A percentile compares a stretch with the other conserved stretches of the same genome.
Conservation (phyloP, 2,329 filamentous ascomycete species). For the Cladosporium cucumerinum region DNA sequence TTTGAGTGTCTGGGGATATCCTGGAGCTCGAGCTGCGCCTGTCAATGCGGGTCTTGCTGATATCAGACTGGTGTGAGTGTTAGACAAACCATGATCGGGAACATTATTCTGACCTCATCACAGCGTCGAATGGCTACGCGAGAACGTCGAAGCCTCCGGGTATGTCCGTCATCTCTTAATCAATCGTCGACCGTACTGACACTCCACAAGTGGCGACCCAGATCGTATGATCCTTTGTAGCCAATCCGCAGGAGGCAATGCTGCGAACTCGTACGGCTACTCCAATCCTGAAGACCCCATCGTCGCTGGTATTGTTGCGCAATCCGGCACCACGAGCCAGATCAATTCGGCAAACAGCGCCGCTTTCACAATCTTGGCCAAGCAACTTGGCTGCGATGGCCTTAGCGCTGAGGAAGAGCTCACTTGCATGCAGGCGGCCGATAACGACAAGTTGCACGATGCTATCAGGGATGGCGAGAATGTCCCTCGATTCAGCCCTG, state of each 20-base stretch:
- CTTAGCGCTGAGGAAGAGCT: slow-evolving; percentile 6
- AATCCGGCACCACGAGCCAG: slow-evolving; percentile 18
- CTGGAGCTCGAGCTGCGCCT: slow-evolving; percentile 16
- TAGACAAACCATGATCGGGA: not conserved
- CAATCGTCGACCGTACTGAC: not conserved
- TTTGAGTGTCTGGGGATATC: slow-evolving; percentile 22
- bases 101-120: not conserved
- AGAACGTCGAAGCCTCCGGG: slow-evolving; percentile 23
- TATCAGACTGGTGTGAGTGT: slow-evolving; percentile 19
- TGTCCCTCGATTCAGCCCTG: slow-evolving; percentile 18
- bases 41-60: slow-evolving; percentile 23
- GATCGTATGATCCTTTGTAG: slow-evolving; percentile 21
- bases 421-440: slow-evolving; percentile 6
- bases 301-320: slow-evolving; percentile 19
- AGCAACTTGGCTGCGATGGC: slow-evolving; percentile 4
- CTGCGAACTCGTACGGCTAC: slow-evolving; percentile 19
- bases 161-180: not conserved
- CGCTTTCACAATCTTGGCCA: not conserved
- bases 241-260: slow-evolving; percentile 20
- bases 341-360: slow-evolving; percentile 1
- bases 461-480: not conserved
- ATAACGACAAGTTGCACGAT: not conserved
- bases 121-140: slow-evolving; percentile 21
- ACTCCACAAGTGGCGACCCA: slow-evolving; percentile 18
- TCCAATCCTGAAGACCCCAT: slow-evolving; percentile 21